Percentiles rank a stretch among this genome's conserved stretches.
phyloP scores from a whole-genome alignment of 2,329 filamentous ascomycete genomes.

The Ceratocystis alfenasii region DNA sequence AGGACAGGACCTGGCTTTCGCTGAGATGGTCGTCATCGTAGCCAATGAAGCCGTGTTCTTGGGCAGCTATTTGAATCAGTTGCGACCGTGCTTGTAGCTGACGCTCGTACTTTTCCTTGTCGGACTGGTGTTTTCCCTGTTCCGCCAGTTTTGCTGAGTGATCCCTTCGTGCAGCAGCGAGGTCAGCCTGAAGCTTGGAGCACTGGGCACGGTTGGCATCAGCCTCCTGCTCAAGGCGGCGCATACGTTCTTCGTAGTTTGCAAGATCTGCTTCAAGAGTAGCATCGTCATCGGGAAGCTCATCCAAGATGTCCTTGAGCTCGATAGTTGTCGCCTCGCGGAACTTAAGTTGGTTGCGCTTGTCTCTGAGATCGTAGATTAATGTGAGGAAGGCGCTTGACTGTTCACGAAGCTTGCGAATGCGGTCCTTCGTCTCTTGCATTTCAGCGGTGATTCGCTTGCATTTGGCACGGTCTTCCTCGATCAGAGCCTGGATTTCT shows the following conservation, averaged over 20 bases:
- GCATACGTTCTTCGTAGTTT: constrained; percentile 66
- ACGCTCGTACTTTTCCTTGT: constrained; percentile 75
- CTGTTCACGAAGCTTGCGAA: constrained; percentile 56
- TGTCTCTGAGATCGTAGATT: constrained; percentile 62
- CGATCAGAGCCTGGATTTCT: constrained; percentile 54
- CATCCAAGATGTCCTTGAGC: constrained; percentile 59
- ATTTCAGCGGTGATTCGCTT: constrained; percentile 49
- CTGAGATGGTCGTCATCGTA: constrained; percentile 63
- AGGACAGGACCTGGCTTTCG: constrained; percentile 60
- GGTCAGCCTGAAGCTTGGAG: constrained; percentile 45
- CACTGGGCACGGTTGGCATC: constrained; percentile 53
- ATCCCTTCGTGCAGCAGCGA: constrained; percentile 35
- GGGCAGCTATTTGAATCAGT: constrained; percentile 67
- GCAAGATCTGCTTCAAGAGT: constrained; percentile 59
- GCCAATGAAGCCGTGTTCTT: constrained; percentile 66
- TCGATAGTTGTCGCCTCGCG: constrained; percentile 59
- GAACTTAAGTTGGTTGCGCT: constrained; percentile 60
- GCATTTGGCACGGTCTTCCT: constrained; percentile 46
- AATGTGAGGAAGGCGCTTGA: constrained; percentile 63
- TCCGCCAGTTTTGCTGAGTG: constrained; percentile 47
- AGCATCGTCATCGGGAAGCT: constrained; percentile 66
- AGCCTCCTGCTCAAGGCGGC: constrained; percentile 51
- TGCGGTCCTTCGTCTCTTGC: constrained; percentile 44
- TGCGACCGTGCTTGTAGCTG: constrained; percentile 59
- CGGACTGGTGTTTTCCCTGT: constrained; percentile 67